These are phyloP conservation scores for Yarrowia sp. DNA, from an alignment of 805 yeast species.

Conservation along the genomic window DNA sequence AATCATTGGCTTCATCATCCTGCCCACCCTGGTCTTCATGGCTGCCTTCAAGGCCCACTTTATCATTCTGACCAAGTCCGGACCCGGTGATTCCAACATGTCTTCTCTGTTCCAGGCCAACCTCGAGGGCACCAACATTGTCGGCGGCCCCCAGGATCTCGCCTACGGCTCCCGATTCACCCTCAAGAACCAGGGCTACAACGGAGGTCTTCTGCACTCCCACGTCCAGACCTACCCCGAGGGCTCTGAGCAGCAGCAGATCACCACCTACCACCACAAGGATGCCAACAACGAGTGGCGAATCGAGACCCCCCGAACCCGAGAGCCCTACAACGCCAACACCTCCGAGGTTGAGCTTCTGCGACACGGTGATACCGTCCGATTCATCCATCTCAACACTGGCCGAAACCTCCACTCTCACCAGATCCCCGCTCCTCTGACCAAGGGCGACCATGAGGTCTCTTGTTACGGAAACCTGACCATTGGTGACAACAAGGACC, in stretches of 20 bases:
- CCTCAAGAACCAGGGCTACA: conserved; percentile 70
- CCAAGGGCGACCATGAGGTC: conserved; percentile 75
- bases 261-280: conserved; percentile 89
- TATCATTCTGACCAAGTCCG: conserved; percentile 72
- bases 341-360: conserved; percentile 50
- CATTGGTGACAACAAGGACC: conserved; percentile 80
- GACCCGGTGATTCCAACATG: conserved; percentile 93
- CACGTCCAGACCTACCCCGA: conserved; percentile 86
- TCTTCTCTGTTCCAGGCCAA: conserved; percentile 90
- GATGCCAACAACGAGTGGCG: conserved; percentile 87
- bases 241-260: conserved; percentile 93
- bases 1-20: conserved; percentile 65
- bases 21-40: conserved; percentile 76
- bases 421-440: conserved; percentile 73
- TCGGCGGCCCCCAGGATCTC: conserved; percentile 69
- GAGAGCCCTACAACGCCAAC: conserved; percentile 47
- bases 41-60: conserved; percentile 84
- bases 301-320: conserved; percentile 50
- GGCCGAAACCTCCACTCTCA: conserved; percentile 86
- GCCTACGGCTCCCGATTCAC: conserved; percentile 70
- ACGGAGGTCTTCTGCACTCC: conserved; percentile 83
- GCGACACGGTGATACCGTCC: conserved; percentile 68
- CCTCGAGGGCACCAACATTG: conserved; percentile 69
- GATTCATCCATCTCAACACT: conserved; percentile 74
- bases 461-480: conserved; percentile 81